phyloP scores from a whole-genome alignment of 768 basidiomycete genomes.

The Panaeolus papilionaceus region DNA sequence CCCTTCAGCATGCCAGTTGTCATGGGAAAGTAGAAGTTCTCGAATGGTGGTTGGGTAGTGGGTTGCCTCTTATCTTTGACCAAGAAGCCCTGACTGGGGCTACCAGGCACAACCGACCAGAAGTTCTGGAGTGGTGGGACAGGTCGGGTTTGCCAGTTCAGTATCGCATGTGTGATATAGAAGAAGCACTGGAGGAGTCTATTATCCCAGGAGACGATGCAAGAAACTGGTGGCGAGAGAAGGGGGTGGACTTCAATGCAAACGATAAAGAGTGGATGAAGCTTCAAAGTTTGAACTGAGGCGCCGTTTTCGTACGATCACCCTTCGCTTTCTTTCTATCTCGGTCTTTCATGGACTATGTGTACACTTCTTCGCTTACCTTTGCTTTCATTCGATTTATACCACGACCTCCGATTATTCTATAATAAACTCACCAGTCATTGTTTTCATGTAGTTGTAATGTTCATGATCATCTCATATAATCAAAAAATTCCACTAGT shows the following conservation, averaged over 20 bases:
- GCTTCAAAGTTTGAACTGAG: slow-evolving; percentile 72
- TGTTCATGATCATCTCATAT: slow-evolving; percentile 24
- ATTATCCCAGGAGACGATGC: slow-evolving; percentile 81
- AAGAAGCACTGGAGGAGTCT: slow-evolving; percentile 89
- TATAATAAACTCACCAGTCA: neutral
- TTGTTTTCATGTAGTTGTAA: slow-evolving; percentile 8
- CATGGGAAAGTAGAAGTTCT: slow-evolving; percentile 81
- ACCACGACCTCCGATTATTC: neutral
- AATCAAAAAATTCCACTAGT: neutral
- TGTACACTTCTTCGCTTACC: slow-evolving; percentile 16
- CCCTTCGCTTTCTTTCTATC: slow-evolving; percentile 16
- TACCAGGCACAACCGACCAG: slow-evolving; percentile 80
- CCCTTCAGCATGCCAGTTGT: slow-evolving; percentile 80
- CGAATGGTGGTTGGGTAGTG: slow-evolving; percentile 85
- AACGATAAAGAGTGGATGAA: slow-evolving; percentile 92
- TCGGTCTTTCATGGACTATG: slow-evolving; percentile 25
- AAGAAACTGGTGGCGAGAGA: slow-evolving; percentile 80
- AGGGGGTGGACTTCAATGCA: slow-evolving; percentile 84
- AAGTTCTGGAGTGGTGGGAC: slow-evolving; percentile 91
- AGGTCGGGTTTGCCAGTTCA: slow-evolving; percentile 78
- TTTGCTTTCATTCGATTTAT: slow-evolving; percentile 17
- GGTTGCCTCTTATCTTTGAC: slow-evolving; percentile 79
- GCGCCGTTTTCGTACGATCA: neutral
- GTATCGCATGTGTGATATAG: slow-evolving; percentile 91
- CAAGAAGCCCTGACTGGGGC: slow-evolving; percentile 81